phyloP scores from a whole-genome alignment of 139 green algal genomes.

The Nannochloris sp. region DNA sequence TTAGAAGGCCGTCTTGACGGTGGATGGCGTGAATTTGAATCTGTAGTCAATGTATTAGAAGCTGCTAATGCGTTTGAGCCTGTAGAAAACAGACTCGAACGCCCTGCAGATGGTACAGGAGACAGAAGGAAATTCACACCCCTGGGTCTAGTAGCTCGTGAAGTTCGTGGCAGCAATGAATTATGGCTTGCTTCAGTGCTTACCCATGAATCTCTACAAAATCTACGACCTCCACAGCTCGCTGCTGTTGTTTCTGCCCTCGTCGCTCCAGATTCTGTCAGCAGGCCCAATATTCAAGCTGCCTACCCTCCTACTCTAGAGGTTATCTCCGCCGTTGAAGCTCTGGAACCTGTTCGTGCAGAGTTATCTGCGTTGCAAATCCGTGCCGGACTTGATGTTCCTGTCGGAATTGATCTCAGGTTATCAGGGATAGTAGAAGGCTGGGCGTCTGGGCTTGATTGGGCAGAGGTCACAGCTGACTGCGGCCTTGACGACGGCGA shows the following conservation, averaged over 20 bases:
- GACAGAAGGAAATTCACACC: slow-evolving; percentile 21
- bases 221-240: slow-evolving; percentile 47
- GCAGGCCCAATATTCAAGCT: slow-evolving; percentile 16
- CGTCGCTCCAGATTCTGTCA: slow-evolving; percentile 41
- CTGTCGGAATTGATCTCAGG: slow-evolving; percentile 15
- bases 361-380: slow-evolving; percentile 51
- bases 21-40: slow-evolving; percentile 47
- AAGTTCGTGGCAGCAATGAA: slow-evolving; percentile 73
- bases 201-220: slow-evolving; percentile 44
- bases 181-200: slow-evolving; percentile 81
- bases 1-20: slow-evolving; percentile 17
- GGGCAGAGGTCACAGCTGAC: slow-evolving; percentile 56
- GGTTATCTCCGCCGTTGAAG: slow-evolving; percentile 37
- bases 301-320: slow-evolving; percentile 38
- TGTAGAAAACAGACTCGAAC: background rate
- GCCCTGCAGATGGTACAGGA: background rate
- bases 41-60: slow-evolving; percentile 47
- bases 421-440: slow-evolving; percentile 70
- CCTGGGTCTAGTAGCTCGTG: slow-evolving; percentile 58
- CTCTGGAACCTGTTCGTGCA: slow-evolving; percentile 45
- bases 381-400: slow-evolving; percentile 27
- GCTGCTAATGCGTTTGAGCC: slow-evolving; percentile 33
- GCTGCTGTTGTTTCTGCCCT: slow-evolving; percentile 51
- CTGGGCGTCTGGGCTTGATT: slow-evolving; percentile 61
- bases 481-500: slow-evolving; percentile 77